Evolutionary conservation across 176 grass and related monocot genomes (phyloP), one percentile per base, ranked within the genome.

Genomic region (Echinochloa phyllopogon): DNA sequence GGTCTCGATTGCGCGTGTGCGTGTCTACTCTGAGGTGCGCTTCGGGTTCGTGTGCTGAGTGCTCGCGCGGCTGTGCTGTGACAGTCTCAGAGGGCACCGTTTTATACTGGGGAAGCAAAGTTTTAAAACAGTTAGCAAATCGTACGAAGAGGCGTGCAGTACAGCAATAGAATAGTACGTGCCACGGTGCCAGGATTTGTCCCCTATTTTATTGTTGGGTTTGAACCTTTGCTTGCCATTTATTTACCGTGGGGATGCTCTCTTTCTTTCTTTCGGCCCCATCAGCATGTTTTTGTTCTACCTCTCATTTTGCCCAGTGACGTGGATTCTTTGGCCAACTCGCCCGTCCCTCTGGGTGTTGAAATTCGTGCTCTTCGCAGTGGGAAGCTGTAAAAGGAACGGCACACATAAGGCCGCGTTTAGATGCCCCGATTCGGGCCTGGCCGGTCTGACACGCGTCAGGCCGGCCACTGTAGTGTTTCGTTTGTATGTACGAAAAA

Each of bases 71-170:
- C 9, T 73, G 74, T 57, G 74, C 36, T 87, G 60, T 69, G 84
- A 14, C 69, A 43, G n/a, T 59, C 88, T 67, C 65, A 16, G 75
- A 27, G 50, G 61, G 42, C 50, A 12, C 69, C 69, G 20, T 84
- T 87, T 87, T 91, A 86, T 89, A 84, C 75, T n/a, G 23, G 33
- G 78, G 41, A 77, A 77, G 23, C 65, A 20, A 60, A 39, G 43
- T 52, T 72, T 87, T 63, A 51, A 62, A 59, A 41, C 62, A 20
- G 21, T 51, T 51, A 25, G 20, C 61, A 79, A 29, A 55, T 17
- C 42, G 44, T 82, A 42, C 79, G 4, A 16, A 49, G 16, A 49
- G 42, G 16, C 3, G 62, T 75, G 51, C 72, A 47, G 61, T 42
- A 25, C 51, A 78, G 6, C 65, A 71, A 16, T 10, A 56, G 21